Base-by-base conservation (phyloP, 352 stramenopile species). In the Phytopythium kandeliae region DNA sequence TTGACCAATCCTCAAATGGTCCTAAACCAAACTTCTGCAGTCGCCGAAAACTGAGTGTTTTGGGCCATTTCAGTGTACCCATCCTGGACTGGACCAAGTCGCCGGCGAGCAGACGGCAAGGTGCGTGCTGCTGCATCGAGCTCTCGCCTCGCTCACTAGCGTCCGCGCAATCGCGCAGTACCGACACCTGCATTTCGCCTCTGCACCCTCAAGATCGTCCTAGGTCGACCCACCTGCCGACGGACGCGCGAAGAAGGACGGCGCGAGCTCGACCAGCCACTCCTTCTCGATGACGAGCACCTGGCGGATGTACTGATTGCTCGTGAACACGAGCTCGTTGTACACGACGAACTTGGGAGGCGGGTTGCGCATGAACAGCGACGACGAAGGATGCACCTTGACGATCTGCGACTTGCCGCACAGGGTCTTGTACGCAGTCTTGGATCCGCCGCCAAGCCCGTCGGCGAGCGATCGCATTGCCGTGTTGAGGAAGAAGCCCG, bases 291-390 rank as follows among this genome's bases (percentile, higher is more conserved):
- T 92, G 22, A 92, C 67, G 25, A 95, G 58, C 10, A 96, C 81
- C 5, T 79, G 87, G 10, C 86, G 82, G 56, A 96, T 91, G 67
- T 96, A 96, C 60, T 96, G 85, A 53, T 94, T 95, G 62, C 82
- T 94, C 24, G 87, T 96, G 57, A 92, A 92, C 52, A 96, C 85
- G 36, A 96, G 68, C 58, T 96, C 87, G 55, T 96, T 93, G 67
- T 91, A 94, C 16, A 95, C 69, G 43, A 95, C 73, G 66, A 71
- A 95, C 53, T 94, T 87, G 1, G 82, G 83, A 34, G 83, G 73
- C 17, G 86, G 85, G 51, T 96, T 94, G 42, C 84, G 84, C 82
- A 89, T 91, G 55, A 94, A 95, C 25, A 96, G 58, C 34, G 79
- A 89, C 35, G 85, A 96, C 34, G 84, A 94, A 28, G 87, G 87